phyloP scores from a whole-genome alignment of 2,329 filamentous ascomycete genomes.

The Aspergillus chevalieri region DNA sequence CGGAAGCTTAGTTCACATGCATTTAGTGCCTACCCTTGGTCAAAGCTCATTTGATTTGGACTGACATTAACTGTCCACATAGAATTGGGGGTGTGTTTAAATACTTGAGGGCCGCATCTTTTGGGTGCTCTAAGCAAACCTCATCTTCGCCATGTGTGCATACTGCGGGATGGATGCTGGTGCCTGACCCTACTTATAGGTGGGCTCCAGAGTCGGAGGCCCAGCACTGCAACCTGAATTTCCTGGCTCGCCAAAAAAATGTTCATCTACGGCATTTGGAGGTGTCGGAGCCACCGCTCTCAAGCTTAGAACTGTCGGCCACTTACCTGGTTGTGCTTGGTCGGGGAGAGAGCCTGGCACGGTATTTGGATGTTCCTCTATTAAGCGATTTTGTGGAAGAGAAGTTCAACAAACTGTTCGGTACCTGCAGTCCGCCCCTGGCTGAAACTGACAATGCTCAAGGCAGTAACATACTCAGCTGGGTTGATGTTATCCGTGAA shows the following conservation, averaged over 20 bases:
- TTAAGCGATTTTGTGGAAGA: not conserved
- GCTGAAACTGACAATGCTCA: not conserved
- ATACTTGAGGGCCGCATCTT: not conserved
- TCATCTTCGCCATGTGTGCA: not conserved
- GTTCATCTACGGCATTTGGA: not conserved
- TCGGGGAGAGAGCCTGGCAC: not conserved
- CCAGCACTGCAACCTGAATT: not conserved
- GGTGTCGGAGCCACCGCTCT: not conserved
- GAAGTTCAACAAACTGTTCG: not conserved
- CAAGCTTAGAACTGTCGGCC: not conserved
- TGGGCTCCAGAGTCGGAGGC: not conserved
- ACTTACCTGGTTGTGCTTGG: not conserved
- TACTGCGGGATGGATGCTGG: not conserved
- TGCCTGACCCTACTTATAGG: not conserved
- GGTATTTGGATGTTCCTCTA: not conserved
- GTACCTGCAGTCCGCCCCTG: not conserved
- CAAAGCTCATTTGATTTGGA: not conserved
- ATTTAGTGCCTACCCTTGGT: not conserved
- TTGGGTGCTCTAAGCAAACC: not conserved
- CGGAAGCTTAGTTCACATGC: not conserved
- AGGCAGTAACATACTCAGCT: not conserved
- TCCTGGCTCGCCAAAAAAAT: not conserved
- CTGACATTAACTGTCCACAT: not conserved
- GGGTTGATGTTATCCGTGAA: not conserved
- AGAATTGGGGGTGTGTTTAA: not conserved